These are phyloP conservation scores for Pleurotus salmoneostramineus DNA, from an alignment of 768 basidiomycete genomes.

Conservation along the genomic window DNA sequence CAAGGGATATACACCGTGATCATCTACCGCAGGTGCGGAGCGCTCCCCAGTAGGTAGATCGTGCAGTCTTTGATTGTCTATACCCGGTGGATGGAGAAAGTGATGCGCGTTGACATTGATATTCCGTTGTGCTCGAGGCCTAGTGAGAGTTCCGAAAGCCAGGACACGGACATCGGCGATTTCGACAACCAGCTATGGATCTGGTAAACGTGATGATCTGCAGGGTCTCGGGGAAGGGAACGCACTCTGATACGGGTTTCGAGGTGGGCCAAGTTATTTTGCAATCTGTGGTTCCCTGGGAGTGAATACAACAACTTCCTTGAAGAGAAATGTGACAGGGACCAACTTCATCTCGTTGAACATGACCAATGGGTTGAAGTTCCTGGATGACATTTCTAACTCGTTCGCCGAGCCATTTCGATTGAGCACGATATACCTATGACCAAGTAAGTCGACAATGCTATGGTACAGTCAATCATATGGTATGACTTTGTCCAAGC, in stretches of 20 bases:
- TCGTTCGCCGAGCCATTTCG: constrained; percentile 75
- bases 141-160: constrained; percentile 62
- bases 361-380: constrained; percentile 60
- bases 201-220: constrained; percentile 3
- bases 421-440: constrained; percentile 71
- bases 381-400: constrained; percentile 62
- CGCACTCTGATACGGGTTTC: constrained; percentile 62
- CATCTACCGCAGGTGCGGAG: neutral
- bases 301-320: neutral
- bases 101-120: constrained; percentile 67
- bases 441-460: constrained; percentile 8
- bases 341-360: constrained; percentile 76
- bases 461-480: constrained; percentile 8
- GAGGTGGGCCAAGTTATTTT: constrained; percentile 64
- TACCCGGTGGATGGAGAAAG: constrained; percentile 68
- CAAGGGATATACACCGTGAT: constrained; percentile 28
- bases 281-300: constrained; percentile 38
- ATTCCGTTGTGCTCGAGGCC: constrained; percentile 49
- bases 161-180: constrained; percentile 70
- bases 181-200: constrained; percentile 58
- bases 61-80: constrained; percentile 23
- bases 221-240: constrained; percentile 41
- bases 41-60: neutral
- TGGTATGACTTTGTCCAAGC: constrained; percentile 72
- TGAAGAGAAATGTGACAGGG: neutral